Conservation (phyloP, 768 basidiomycete species). For the Dioszegia aurantiaca region DNA sequence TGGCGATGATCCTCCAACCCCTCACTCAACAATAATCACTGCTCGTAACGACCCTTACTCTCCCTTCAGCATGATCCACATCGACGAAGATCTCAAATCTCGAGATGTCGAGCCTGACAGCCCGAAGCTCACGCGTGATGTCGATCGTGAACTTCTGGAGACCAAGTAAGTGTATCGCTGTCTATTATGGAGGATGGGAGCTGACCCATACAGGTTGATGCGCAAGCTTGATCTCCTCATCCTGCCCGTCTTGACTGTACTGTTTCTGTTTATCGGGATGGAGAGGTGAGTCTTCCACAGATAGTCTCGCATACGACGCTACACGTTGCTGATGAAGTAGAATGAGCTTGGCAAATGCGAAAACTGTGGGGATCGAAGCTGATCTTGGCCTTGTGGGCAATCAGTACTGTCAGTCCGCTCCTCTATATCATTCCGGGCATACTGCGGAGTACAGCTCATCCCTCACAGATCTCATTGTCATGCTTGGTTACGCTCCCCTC, state of each 20-base stretch:
- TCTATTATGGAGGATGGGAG: neutral
- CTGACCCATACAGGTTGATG: neutral
- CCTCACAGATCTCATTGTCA: conserved; percentile 57
- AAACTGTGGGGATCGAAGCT: conserved; percentile 59
- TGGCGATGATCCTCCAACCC: no score
- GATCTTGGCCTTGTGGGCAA: conserved; percentile 55
- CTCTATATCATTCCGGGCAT: conserved; percentile 48
- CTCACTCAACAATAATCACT: no score
- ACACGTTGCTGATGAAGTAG: conserved; percentile 53
- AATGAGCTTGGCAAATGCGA: conserved; percentile 59
- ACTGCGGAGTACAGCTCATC: conserved; percentile 57
- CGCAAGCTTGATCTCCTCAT: conserved; percentile 58
- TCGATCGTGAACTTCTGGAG: no score
- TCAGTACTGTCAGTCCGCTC: conserved; percentile 59
- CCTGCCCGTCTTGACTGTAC: conserved; percentile 55
- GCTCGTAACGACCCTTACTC: no score
- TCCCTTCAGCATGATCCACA: no score
- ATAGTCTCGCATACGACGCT: neutral
- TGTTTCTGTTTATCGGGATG: conserved; percentile 61
- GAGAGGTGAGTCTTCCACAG: conserved; percentile 54
- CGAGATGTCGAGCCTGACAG: no score
- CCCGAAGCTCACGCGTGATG: no score
- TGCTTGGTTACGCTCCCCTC: conserved; percentile 22
- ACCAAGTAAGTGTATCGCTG: no score
- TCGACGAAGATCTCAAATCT: no score